Evolutionary conservation across 164 flowering plant species (phyloP).

Genomic region (Vitis amurensis): DNA sequence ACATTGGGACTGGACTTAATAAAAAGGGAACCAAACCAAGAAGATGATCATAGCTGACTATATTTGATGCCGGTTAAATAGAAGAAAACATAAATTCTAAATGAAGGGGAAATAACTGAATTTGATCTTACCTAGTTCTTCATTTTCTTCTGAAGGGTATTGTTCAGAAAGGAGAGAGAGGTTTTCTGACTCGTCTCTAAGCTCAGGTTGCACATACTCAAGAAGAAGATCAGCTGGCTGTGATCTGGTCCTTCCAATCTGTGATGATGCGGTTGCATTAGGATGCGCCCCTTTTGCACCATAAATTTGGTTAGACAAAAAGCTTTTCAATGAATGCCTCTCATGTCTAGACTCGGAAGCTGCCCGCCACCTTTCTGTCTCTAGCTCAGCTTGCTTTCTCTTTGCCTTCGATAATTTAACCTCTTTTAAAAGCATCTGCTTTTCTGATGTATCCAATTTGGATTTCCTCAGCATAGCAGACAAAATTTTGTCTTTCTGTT

Average conservation of each 20-base stretch:
- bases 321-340: slow-evolving; percentile 50
- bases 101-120: slow-evolving; percentile 10
- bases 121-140: slow-evolving; percentile 43
- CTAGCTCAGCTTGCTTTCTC: slow-evolving; percentile 70
- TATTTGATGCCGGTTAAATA: too few species aligned
- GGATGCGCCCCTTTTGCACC: slow-evolving; percentile 29
- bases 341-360: slow-evolving; percentile 49
- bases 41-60: not conserved
- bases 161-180: slow-evolving; percentile 22
- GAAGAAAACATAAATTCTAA: too few species aligned
- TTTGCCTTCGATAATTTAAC: slow-evolving; percentile 63
- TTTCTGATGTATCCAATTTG: slow-evolving; percentile 71
- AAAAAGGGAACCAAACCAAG: not conserved
- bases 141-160: slow-evolving; percentile 28
- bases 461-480: slow-evolving; percentile 87
- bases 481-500: slow-evolving; percentile 84
- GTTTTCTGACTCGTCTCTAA: slow-evolving; percentile 8
- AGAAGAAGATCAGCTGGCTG: slow-evolving; percentile 14
- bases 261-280: slow-evolving; percentile 23
- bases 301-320: slow-evolving; percentile 35
- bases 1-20: too few species aligned
- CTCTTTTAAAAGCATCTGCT: slow-evolving; percentile 71
- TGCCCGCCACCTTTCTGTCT: slow-evolving; percentile 52
- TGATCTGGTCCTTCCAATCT: slow-evolving; percentile 24
- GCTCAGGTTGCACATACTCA: slow-evolving; percentile 15